Percentiles rank a stretch among this genome's conserved stretches.
phyloP scores from a whole-genome alignment of 2,329 filamentous ascomycete genomes.

The Aspergillus jensenii region DNA sequence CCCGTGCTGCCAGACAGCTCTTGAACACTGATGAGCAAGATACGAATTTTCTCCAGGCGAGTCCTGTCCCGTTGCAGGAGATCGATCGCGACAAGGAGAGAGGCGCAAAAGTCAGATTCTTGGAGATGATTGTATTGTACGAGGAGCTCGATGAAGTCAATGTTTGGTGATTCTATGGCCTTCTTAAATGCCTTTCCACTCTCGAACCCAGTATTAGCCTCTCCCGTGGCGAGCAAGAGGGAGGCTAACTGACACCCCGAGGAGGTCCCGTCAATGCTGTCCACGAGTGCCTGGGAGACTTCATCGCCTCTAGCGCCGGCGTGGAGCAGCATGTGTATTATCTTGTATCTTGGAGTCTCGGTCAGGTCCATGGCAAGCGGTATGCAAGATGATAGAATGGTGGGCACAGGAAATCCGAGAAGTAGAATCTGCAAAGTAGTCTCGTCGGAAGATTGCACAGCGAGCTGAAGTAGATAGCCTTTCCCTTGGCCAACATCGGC shows the following conservation, averaged over 20 bases:
- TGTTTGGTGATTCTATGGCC: background rate
- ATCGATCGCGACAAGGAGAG: conserved; percentile 5
- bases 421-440: conserved; percentile 2
- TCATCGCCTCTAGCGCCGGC: conserved; percentile 5
- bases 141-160: conserved; percentile 6
- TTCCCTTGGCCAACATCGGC: conserved; percentile 7
- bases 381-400: background rate
- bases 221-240: background rate
- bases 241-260: background rate
- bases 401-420: conserved; percentile 3
- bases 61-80: background rate
- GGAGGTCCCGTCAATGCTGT: conserved; percentile 2
- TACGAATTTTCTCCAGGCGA: conserved; percentile 10
- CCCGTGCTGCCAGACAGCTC: conserved; percentile 3
- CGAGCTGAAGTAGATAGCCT: background rate
- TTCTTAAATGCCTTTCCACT: conserved; percentile 4
- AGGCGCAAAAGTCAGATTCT: conserved; percentile 5
- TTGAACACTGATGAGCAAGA: background rate
- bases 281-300: conserved; percentile 4
- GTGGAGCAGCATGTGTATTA: conserved; percentile 5
- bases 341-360: background rate
- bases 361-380: background rate
- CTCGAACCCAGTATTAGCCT: conserved; percentile 4
- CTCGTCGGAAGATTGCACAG: background rate
- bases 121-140: conserved; percentile 5